These are phyloP conservation scores for Candida pseudofarinosa DNA, from an alignment of 805 yeast genomes.

Conservation along the genomic window DNA sequence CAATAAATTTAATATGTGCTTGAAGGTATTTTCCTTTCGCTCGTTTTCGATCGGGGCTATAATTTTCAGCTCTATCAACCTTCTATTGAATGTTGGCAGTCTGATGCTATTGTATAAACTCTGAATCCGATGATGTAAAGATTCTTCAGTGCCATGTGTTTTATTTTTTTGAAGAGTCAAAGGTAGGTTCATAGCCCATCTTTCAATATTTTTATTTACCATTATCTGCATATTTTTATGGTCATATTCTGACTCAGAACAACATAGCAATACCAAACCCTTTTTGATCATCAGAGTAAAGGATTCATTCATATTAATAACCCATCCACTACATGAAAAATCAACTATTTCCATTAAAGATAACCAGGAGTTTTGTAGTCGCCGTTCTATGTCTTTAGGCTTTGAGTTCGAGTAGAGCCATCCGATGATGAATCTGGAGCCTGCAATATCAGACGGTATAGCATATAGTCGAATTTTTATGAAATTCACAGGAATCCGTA, in stretches of 20 bases:
- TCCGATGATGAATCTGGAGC: constrained; percentile 24
- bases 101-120: constrained; percentile 32
- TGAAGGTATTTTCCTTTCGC: constrained; percentile 2
- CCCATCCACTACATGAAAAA: constrained; percentile 32
- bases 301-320: not conserved
- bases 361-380: constrained; percentile 26
- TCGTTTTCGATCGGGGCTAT: constrained; percentile 13
- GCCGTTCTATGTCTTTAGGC: constrained; percentile 17
- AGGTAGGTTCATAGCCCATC: constrained; percentile 27
- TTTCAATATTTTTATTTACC: constrained; percentile 22
- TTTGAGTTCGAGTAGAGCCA: constrained; percentile 37
- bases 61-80: not conserved
- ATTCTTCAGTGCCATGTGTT: constrained; percentile 5
- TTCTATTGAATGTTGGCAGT: constrained; percentile 16
- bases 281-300: not conserved
- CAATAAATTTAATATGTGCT: not conserved
- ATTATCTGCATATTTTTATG: not conserved
- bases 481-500: constrained; percentile 8
- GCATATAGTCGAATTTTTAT: constrained; percentile 43
- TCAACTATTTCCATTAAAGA: constrained; percentile 4
- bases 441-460: constrained; percentile 43
- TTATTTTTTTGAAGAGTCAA: constrained; percentile 4
- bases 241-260: not conserved
- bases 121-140: constrained; percentile 18
- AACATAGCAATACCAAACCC: constrained; percentile 6